A percentile compares a stretch with the other conserved stretches of the same genome.
Conservation (phyloP, 306 rosid species). For the Pyrus betulifolia region DNA sequence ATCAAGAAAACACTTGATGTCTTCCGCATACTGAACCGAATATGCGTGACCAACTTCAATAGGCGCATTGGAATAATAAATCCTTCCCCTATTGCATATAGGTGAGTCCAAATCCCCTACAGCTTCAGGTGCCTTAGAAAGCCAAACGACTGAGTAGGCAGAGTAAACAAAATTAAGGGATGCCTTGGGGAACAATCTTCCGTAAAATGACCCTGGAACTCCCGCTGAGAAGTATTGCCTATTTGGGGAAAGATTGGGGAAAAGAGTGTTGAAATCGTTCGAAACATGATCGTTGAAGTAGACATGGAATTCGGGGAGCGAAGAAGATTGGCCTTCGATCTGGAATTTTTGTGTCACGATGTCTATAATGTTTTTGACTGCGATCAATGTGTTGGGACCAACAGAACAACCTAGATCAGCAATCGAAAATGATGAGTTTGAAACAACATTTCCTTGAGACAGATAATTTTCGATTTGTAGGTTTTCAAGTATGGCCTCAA, state of each 20-base stretch:
- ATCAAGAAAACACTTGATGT: neutral
- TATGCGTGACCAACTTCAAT: neutral
- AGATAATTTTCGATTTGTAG: too few species aligned
- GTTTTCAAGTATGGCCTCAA: too few species aligned
- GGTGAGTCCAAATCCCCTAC: neutral
- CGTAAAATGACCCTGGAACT: constrained; percentile 1
- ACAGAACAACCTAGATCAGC: too few species aligned
- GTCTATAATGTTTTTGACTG: too few species aligned
- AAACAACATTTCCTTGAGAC: too few species aligned
- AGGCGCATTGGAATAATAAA: neutral
- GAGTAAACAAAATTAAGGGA: constrained; percentile 4
- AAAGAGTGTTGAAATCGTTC: constrained; percentile 7
- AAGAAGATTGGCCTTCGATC: too few species aligned
- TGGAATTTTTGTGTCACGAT: too few species aligned
- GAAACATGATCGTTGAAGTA: constrained; percentile 3
- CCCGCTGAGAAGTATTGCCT: neutral
- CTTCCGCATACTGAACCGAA: neutral
- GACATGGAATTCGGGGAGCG: neutral
- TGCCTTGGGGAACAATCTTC: neutral
- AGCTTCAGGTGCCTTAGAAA: neutral
- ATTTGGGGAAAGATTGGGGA: neutral
- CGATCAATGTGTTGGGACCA: too few species aligned
- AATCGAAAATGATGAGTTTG: too few species aligned
- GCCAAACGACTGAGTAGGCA: neutral
- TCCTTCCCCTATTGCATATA: neutral